Base-by-base conservation (phyloP, 129 eudicot species). In the Ambrosia artemisiifolia region DNA sequence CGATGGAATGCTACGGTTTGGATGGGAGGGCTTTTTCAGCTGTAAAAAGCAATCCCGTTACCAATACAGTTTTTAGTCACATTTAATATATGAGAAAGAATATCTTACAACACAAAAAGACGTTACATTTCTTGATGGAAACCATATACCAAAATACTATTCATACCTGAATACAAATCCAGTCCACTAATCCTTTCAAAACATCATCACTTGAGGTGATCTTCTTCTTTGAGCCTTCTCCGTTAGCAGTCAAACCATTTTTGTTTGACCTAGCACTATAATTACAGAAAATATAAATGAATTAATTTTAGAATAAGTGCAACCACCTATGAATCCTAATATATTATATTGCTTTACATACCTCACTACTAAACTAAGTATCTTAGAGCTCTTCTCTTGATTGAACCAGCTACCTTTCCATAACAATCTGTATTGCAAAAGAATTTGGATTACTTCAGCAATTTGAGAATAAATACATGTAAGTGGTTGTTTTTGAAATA, bases 341-440 rank as follows among this genome's bases (percentile, higher is more conserved):
- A 66, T 42, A 43, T 69, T 55, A 34, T 46, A 28, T 59, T 40
- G 53, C 36, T 60, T 63, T 78, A 38, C 42, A 63, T 83, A 94
- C 99, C 96, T 90, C 76, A 88, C 85, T 69, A 90, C 83, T 79
- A 78, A 69, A 54, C 97, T 83, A 44, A 94, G 96, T 80, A 94
- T 90, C 93, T 90, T 94, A 53, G 91, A 94, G 85, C 96, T 82
- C 87, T 90, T 90, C 83, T 94, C 97, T 83, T 94, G 97, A 66
- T 88, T 79, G 82, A 94, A 94, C 99, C 97, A 94, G 80, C 87
- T 94, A 38, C 96, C 99, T 79, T 83, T 94, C 93, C 86, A 81
- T 16, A 94, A 83, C 93, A 94, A 84, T 78, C 99, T 94, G 88
- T 46, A 76, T 51, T 13, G 66, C 71, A 75, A 80, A 62, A 67